Conservation (phyloP, 352 stramenopile species). For the Phytopythium ostracodes region DNA sequence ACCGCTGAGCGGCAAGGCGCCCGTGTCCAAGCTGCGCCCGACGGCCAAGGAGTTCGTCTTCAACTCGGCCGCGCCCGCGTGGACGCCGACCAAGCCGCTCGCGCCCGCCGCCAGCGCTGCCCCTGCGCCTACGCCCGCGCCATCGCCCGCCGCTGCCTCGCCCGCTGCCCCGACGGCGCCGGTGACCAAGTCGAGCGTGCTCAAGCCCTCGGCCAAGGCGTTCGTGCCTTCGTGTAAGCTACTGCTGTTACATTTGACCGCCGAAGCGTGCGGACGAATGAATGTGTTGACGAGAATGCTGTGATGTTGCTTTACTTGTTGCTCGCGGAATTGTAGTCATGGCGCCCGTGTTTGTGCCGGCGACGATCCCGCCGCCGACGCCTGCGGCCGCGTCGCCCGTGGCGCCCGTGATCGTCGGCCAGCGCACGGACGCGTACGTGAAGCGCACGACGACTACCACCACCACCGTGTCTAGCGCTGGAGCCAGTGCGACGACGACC, state of each 20-base stretch:
- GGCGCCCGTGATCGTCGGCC: conserved; percentile 9
- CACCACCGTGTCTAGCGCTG: conserved; percentile 10
- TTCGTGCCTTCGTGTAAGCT: conserved; percentile 55
- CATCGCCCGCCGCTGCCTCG: background rate
- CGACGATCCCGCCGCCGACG: conserved; percentile 18
- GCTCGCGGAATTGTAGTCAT: conserved; percentile 17
- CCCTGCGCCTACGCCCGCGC: conserved; percentile 4
- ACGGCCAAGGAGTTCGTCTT: conserved; percentile 68
- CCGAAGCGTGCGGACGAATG: background rate
- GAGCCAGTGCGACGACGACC: background rate
- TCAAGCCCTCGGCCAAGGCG: conserved; percentile 53
- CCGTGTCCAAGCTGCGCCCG: conserved; percentile 47
- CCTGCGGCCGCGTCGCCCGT: conserved; percentile 19
- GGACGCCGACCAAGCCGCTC: conserved; percentile 27
- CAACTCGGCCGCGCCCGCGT: conserved; percentile 41
- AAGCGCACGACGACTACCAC: conserved; percentile 14
- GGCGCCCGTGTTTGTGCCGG: conserved; percentile 26
- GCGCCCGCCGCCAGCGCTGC: conserved; percentile 2
- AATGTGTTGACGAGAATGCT: conserved; percentile 7
- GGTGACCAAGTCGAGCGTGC: conserved; percentile 23
- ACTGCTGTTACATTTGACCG: background rate
- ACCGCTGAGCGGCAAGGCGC: conserved; percentile 1
- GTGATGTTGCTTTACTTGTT: background rate
- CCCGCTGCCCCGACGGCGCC: conserved; percentile 8
- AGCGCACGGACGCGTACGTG: conserved; percentile 6